phyloP scores from a whole-genome alignment of 208 protist species.

The Leishmania gerbilli region DNA sequence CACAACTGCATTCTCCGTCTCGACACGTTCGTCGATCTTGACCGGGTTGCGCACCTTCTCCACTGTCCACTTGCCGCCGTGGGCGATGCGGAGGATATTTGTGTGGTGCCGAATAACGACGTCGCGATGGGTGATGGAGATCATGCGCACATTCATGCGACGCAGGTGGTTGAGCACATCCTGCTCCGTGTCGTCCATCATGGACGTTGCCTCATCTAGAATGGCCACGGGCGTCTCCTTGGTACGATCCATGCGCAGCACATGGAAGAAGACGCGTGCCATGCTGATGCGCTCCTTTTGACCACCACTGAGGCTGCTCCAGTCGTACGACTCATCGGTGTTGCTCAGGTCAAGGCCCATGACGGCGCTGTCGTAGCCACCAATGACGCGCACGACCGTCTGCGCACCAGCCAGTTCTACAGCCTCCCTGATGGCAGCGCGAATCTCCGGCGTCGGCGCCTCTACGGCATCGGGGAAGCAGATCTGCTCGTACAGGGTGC shows the following conservation, averaged over 20 bases:
- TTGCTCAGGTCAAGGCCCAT: slow-evolving; percentile 56
- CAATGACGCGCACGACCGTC: slow-evolving; percentile 75
- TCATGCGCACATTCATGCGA: slow-evolving; percentile 70
- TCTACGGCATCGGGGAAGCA: slow-evolving; percentile 54
- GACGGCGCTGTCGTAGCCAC: slow-evolving; percentile 67
- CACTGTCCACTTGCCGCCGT: slow-evolving; percentile 54
- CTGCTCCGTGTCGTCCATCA: slow-evolving; percentile 90
- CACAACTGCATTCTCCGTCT: slow-evolving; percentile 31
- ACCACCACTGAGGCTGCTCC: slow-evolving; percentile 84
- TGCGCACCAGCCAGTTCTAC: slow-evolving; percentile 68
- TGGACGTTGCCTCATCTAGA: slow-evolving; percentile 87
- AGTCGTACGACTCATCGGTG: slow-evolving; percentile 73
- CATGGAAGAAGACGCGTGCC: slow-evolving; percentile 85
- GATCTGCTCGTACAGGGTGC: slow-evolving; percentile 86
- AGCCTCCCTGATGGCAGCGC: slow-evolving; percentile 47
- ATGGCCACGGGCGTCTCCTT: slow-evolving; percentile 65
- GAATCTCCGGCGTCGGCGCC: slow-evolving; percentile 31
- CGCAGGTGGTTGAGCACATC: slow-evolving; percentile 82
- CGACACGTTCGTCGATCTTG: slow-evolving; percentile 41
- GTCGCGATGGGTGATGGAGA: slow-evolving; percentile 86
- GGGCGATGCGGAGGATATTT: slow-evolving; percentile 55
- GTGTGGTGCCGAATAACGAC: slow-evolving; percentile 83
- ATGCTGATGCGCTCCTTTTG: slow-evolving; percentile 90
- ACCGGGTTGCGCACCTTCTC: slow-evolving; percentile 53
- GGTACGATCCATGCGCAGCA: slow-evolving; percentile 62